A percentile compares a stretch with the other conserved stretches of the same genome.
Evolutionary conservation across 768 basidiomycete species (phyloP).

Genomic region (Leccinum pellstonianum): DNA sequence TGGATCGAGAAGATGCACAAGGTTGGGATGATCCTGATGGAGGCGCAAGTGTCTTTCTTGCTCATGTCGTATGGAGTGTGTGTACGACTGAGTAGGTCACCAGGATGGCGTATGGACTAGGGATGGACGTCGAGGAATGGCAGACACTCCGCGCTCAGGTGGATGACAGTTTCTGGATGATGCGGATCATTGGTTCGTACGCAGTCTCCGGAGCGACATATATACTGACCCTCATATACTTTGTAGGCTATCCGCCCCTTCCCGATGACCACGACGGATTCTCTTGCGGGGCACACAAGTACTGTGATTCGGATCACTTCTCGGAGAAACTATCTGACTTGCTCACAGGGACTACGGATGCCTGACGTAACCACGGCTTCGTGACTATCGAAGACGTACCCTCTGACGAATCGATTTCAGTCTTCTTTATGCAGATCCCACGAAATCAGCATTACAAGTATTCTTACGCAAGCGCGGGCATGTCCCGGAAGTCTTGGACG

Average conservation of each 20-base stretch:
- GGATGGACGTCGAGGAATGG: slow-evolving; percentile 73
- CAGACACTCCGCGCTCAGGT: slow-evolving; percentile 62
- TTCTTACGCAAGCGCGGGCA: slow-evolving; percentile 51
- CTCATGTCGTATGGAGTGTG: neutral
- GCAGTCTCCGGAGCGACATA: neutral
- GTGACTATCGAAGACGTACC: neutral
- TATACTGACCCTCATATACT: neutral
- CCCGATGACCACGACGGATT: slow-evolving; percentile 77
- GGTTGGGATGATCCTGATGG: slow-evolving; percentile 80
- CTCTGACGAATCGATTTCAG: slow-evolving; percentile 39
- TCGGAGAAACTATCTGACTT: slow-evolving; percentile 6
- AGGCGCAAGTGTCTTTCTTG: slow-evolving; percentile 57
- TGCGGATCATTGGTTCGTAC: slow-evolving; percentile 72
- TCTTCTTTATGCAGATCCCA: slow-evolving; percentile 84
- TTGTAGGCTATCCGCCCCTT: slow-evolving; percentile 80
- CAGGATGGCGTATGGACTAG: slow-evolving; percentile 82
- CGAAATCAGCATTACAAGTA: slow-evolving; percentile 78
- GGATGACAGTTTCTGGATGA: slow-evolving; percentile 86
- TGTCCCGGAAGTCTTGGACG: slow-evolving; percentile 28
- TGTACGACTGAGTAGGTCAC: neutral
- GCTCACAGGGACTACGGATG: slow-evolving; percentile 81
- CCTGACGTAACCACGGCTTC: slow-evolving; percentile 56
- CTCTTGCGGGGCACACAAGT: slow-evolving; percentile 93
- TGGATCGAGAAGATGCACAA: slow-evolving; percentile 88
- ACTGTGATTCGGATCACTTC: slow-evolving; percentile 5